Evolutionary conservation across 176 grass and related monocot species (phyloP), one percentile per base, ranked within the genome.

Genomic region (Coix lacrymajobi): DNA sequence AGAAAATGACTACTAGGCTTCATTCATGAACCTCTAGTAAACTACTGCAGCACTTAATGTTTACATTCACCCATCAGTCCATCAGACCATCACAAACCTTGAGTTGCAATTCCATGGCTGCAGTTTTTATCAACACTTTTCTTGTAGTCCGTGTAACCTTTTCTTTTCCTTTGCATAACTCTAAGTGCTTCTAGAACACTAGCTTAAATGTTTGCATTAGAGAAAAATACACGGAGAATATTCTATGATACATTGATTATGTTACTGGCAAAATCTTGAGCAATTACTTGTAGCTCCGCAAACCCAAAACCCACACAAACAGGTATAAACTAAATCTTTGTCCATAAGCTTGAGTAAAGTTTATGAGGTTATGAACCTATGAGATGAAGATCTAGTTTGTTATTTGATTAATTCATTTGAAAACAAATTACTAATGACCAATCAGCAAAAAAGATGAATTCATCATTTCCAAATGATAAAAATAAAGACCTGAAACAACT

Each of bases 401-500:
- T 62, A 85, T 70, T 84, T 37, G 31, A 41, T 15, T 65, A 71
- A 77, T 85, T 66, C 1, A 77, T 43, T 43, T 71, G 2, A 34
- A 63, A 33, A 71, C 3, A 71, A 78, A 26, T 66, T 78, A 66
- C 71, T 66, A 65, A 46, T 82, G 60, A 34, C 39, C 60, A 58
- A 17, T 66, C 46, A 48, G 62, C 13, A 73, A 62, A 60, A 60
- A 73, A 3, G 10, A 69, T 38, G 49, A 78, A 62, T 57, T 64
- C 16, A 46, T 26, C 39, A 10, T 71, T 71, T 62, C 56, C 38
- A 58, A 29, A 12, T 71, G 67, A 69, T 62, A 5, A 61, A 31
- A 85, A 82, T 32, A 82, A 68, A 84, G 4, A 73, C 67, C 86
- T 79, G 45, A 78, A 83, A 84, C 54, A 77, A 44, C 67, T 73